These are phyloP conservation scores for Tylopilus felleus DNA, from an alignment of 768 basidiomycete genomes.

Conservation along the genomic window DNA sequence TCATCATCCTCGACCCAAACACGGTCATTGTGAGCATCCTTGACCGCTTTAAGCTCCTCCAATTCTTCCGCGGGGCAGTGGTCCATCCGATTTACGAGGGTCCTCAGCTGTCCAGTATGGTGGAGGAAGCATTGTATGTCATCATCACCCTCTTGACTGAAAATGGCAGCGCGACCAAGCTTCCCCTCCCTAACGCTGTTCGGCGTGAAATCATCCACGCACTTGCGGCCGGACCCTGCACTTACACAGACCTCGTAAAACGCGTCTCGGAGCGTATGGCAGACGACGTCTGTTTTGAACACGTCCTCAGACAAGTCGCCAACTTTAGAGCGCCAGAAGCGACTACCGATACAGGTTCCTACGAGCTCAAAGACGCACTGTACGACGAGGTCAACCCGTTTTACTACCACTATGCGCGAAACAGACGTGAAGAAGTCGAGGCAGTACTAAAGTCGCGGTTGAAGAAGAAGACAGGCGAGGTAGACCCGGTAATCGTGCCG, in stretches of 20 bases:
- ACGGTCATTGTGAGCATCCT: slow-evolving; percentile 81
- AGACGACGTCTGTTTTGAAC: slow-evolving; percentile 80
- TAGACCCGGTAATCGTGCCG: slow-evolving; percentile 75
- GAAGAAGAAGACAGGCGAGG: slow-evolving; percentile 58
- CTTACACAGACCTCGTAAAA: slow-evolving; percentile 89
- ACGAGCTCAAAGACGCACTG: slow-evolving; percentile 79
- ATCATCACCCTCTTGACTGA: slow-evolving; percentile 86
- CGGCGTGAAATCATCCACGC: slow-evolving; percentile 88
- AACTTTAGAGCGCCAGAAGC: slow-evolving; percentile 79
- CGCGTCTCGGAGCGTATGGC: slow-evolving; percentile 86
- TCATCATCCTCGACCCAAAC: slow-evolving; percentile 76
- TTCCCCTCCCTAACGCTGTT: slow-evolving; percentile 61
- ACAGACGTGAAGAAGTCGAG: slow-evolving; percentile 91
- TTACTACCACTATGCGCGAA: slow-evolving; percentile 93
- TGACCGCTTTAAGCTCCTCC: slow-evolving; percentile 80
- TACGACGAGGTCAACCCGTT: slow-evolving; percentile 92
- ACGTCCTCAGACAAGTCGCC: slow-evolving; percentile 73
- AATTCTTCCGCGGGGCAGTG: slow-evolving; percentile 69
- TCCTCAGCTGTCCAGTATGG: slow-evolving; percentile 73
- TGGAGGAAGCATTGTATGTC: slow-evolving; percentile 88
- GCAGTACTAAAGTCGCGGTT: slow-evolving; percentile 62
- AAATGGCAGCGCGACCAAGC: slow-evolving; percentile 65
- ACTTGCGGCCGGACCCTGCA: slow-evolving; percentile 81
- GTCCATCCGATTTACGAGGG: slow-evolving; percentile 62
- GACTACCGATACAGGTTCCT: slow-evolving; percentile 76